These are phyloP conservation scores for Euphorbia neoarborescens DNA, from an alignment of 441 rosid species.

Conservation along the genomic window DNA sequence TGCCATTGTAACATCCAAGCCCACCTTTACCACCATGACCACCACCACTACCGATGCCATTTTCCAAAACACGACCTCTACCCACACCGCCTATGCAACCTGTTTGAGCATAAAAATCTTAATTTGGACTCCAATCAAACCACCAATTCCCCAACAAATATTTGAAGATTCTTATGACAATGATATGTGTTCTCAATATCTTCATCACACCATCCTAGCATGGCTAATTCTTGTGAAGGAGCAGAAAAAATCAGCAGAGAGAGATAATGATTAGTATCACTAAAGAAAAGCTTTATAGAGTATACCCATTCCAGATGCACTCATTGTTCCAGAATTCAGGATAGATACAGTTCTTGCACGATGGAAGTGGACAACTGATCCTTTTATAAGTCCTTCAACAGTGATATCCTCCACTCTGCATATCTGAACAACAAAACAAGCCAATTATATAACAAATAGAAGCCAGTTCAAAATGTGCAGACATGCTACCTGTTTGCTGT, in stretches of 20 bases:
- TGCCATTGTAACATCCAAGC: conserved; percentile 52
- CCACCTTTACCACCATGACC: conserved; percentile 99
- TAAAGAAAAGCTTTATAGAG: conserved; percentile 16
- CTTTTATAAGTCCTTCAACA: conserved; percentile 77
- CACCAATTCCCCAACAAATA: conserved; percentile 8
- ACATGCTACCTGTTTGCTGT: conserved; percentile 8
- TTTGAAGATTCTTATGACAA: conserved; percentile 15
- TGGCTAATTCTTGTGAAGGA: neutral
- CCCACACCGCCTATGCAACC: conserved; percentile 99
- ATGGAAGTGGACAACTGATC: conserved; percentile 95
- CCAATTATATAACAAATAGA: conserved; percentile 21
- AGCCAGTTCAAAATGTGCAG: conserved; percentile 19
- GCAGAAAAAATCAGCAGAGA: neutral
- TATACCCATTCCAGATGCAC: conserved; percentile 92
- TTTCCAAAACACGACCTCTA: conserved; percentile 56
- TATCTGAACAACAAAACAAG: conserved; percentile 45
- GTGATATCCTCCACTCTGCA: conserved; percentile 96
- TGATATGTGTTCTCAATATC: conserved; percentile 6
- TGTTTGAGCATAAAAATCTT: conserved; percentile 29
- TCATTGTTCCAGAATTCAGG: conserved; percentile 66
- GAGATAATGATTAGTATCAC: conserved; percentile 3
- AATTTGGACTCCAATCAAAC: conserved; percentile 5
- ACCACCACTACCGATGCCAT: conserved; percentile 89
- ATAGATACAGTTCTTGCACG: conserved; percentile 81
- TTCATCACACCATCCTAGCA: conserved; percentile 4